phyloP scores from a whole-genome alignment of 2,329 filamentous ascomycete species.

The Ceratocystiopsis sp. region DNA sequence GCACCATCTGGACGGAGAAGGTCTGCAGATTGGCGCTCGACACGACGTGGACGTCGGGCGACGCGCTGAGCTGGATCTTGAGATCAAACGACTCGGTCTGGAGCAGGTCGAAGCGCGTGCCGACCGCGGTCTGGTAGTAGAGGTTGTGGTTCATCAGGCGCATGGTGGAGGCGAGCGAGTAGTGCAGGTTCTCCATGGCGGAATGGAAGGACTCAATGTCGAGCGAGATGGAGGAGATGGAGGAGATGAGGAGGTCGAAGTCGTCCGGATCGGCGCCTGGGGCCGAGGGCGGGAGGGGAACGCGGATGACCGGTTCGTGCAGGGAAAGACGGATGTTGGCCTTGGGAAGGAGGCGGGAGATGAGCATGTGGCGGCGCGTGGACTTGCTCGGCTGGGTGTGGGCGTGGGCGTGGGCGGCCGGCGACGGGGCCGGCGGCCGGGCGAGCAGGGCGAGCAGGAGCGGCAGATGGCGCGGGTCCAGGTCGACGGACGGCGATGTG shows the following conservation, averaged over 20 bases:
- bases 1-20: constrained; percentile 75
- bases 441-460: constrained; percentile 59
- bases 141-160: constrained; percentile 73
- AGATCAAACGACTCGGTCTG: constrained; percentile 78
- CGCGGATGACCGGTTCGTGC: constrained; percentile 86
- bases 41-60: constrained; percentile 70
- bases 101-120: constrained; percentile 70
- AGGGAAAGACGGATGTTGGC: constrained; percentile 90
- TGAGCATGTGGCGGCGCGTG: constrained; percentile 46
- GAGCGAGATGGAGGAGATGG: constrained; percentile 80
- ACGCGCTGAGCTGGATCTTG: constrained; percentile 68
- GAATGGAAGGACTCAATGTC: constrained; percentile 96
- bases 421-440: constrained; percentile 21
- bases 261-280: constrained; percentile 51
- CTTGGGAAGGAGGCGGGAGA: constrained; percentile 85
- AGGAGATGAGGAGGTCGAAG: constrained; percentile 89
- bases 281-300: constrained; percentile 67
- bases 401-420: constrained; percentile 7
- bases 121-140: constrained; percentile 82
- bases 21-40: constrained; percentile 68
- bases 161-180: constrained; percentile 67
- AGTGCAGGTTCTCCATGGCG: constrained; percentile 65
- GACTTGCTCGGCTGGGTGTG: no score
- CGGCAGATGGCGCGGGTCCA: constrained; percentile 83
- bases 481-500: constrained; percentile 84